Base-by-base conservation (phyloP, 306 rosid genomes). In the Chamaecrista fasciculata region DNA sequence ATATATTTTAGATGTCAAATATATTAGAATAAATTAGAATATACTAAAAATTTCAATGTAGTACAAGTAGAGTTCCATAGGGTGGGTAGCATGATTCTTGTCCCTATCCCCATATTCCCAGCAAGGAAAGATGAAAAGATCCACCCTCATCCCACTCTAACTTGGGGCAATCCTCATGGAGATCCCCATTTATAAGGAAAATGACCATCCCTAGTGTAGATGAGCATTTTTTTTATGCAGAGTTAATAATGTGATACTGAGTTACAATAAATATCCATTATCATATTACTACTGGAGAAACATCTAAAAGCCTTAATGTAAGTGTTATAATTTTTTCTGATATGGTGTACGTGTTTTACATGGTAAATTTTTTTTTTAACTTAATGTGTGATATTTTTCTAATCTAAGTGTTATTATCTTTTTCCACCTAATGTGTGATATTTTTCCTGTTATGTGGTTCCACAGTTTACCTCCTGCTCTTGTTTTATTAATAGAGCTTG, bases 391-490 rank as follows among this genome's bases (percentile, higher is more conserved):
- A 33, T 34, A n/a, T 42, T 64, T 46, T 10, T 40, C 58, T n/a
- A n/a, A n/a, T n/a, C n/a, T n/a, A n/a, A n/a, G n/a, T n/a, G n/a
- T n/a, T n/a, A 43, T 75, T 53, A 26, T 50, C 43, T 31, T 59
- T 57, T 60, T 51, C 33, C 24, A 20, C 53, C 33, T 50, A 4
- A 28, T 34, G 48, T 43, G 44, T 71, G 71, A 5, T 21, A 49
- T 33, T 59, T 63, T 71, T 60, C 65, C 37, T 20, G 43, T 42
- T 24, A 21, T 51, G 73, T 7, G 66, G 48, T 69, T 74, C 64
- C 1, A 23, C 26, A 23, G 31, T 36, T 19, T 37, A 8, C 40
- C 70, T 23, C 46, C 65, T 8, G 26, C 9, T 8, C 50, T 43
- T 43, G 10, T 57, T 57, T 57, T 53, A 25, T 53, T 5, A 28